These are phyloP conservation scores for Pogostemon cablin DNA, from an alignment of 257 asterid species.

Conservation along the genomic window DNA sequence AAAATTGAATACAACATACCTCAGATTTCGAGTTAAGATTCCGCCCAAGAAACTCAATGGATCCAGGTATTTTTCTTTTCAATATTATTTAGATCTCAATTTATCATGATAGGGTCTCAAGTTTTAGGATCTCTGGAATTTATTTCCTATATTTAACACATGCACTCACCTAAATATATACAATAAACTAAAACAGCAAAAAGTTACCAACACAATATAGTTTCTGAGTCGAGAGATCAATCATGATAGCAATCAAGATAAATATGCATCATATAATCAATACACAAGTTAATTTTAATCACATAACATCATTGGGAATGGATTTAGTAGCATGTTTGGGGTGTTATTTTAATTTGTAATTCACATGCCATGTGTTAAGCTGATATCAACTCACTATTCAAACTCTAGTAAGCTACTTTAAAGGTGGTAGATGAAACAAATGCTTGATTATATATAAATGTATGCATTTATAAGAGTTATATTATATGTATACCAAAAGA, in stretches of 20 bases:
- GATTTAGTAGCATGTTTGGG: background rate
- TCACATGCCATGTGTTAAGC: background rate
- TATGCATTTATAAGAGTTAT: slow-evolving; percentile 10
- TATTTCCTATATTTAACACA: background rate
- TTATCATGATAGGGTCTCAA: no score
- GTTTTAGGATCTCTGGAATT: no score
- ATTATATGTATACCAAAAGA: no score
- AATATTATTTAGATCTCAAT: no score
- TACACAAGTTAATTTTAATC: background rate
- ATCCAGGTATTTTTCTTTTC: no score
- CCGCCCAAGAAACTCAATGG: no score
- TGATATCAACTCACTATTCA: no score
- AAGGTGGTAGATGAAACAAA: slow-evolving; percentile 26
- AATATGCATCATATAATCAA: background rate
- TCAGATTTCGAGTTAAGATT: no score
- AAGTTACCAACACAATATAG: background rate
- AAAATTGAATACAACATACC: no score
- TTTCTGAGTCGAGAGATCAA: background rate
- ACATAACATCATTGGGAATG: background rate
- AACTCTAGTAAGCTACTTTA: slow-evolving; percentile 23
- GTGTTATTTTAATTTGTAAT: background rate
- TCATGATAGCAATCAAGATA: background rate
- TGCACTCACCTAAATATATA: slow-evolving; percentile 17
- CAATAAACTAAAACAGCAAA: background rate
- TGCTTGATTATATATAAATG: slow-evolving; percentile 22